A percentile compares a stretch with the other conserved stretches of the same genome.
Conservation (phyloP, 1,139 yeast species). For the Pichia inconspicua region DNA sequence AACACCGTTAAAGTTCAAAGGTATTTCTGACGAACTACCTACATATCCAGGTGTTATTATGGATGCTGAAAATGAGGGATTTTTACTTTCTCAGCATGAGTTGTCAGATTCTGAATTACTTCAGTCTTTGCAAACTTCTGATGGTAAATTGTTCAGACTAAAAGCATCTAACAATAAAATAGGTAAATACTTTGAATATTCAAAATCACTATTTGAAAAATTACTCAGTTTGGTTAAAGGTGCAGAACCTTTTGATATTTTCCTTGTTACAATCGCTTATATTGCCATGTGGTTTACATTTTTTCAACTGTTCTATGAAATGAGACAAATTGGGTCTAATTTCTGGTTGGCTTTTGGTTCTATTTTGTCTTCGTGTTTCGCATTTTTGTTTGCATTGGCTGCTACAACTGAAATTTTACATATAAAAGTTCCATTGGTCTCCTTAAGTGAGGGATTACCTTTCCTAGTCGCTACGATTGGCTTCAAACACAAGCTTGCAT, state of each 20-base stretch:
- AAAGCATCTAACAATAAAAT: constrained; percentile 56
- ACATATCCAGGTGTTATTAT: constrained; percentile 20
- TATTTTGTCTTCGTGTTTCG: constrained; percentile 72
- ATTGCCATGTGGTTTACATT: constrained; percentile 86
- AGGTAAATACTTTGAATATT: constrained; percentile 58
- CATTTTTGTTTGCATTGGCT: constrained; percentile 76
- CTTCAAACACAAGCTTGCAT: constrained; percentile 75
- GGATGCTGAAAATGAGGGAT: constrained; percentile 23
- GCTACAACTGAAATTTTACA: constrained; percentile 51
- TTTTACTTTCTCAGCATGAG: constrained; percentile 22
- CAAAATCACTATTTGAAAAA: constrained; percentile 38
- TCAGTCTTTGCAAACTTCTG: constrained; percentile 36
- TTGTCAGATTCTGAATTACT: constrained; percentile 29
- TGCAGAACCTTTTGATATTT: constrained; percentile 84
- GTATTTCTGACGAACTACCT: constrained; percentile 22
- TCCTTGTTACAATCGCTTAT: constrained; percentile 75
- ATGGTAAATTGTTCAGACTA: constrained; percentile 43
- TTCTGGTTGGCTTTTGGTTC: constrained; percentile 88
- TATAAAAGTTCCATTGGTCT: constrained; percentile 58
- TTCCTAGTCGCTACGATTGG: constrained; percentile 91
- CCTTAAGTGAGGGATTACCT: constrained; percentile 87
- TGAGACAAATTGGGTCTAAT: constrained; percentile 75
- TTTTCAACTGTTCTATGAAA: constrained; percentile 66
- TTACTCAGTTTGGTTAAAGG: constrained; percentile 51
- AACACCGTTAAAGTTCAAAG: constrained; percentile 49